Evolutionary conservation across 2,329 filamentous ascomycete genomes (phyloP), one percentile per base, ranked within the genome.

Genomic region (Apiospora arundinis): DNA sequence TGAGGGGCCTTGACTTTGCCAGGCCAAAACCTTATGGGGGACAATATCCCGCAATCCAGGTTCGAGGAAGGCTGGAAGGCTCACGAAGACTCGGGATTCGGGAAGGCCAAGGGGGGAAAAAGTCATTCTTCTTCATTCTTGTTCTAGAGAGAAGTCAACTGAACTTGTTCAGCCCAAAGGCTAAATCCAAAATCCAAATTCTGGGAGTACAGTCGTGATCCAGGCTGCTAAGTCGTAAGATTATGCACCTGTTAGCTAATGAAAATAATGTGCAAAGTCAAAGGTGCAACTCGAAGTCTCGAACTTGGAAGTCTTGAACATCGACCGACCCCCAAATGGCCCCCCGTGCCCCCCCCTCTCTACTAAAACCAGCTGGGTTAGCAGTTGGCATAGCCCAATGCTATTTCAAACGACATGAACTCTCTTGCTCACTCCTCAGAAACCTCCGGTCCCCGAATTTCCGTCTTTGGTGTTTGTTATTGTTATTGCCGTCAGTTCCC

Each of bases 21-120:
- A n/a, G 32, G 56, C 56, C 56, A 63, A 63, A 63, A 63, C 56
- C 56, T 63, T 40, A 37, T n/a, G 11, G 21, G 21, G 18, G 32
- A 48, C 21, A 63, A 63, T 63, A 63, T 63, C 56, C 56, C 56
- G 56, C 56, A 63, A 9, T 63, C 56, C 56, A 63, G 56, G 56
- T 63, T 6, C 21, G 56, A 63, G 32, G 23, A 52, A 48, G 45
- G 45, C 5, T 48, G 32, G 23, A 52, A 48, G 45, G 45, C 5
- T 48, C 42, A 45, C 9, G 52, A 60, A 60, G 52, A 25, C 52
- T 60, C 52, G 52, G 52, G 42, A 45, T 32, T 32, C 32, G 21
- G 45, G 56, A 63, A 63, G 32, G 28, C 18, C 18, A 63, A 7
- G 8, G 56, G 7, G 7, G 21, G 16, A n/a, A 28, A 16, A 60